Conservation (phyloP, 2,329 filamentous ascomycete species). For the Fusarium cicatricum region DNA sequence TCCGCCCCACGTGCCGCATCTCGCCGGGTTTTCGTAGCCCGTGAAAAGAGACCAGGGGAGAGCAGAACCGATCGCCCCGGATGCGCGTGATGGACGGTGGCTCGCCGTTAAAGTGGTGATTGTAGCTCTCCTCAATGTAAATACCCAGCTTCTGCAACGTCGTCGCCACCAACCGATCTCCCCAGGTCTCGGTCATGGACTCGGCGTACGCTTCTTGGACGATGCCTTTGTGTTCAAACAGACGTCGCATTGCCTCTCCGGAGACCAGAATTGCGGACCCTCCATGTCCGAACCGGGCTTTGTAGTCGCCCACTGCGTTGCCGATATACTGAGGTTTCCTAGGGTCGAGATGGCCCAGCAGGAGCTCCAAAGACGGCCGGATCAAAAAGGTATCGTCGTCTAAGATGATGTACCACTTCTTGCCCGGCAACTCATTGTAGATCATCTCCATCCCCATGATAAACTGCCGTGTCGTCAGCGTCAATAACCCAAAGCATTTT, state of each 20-base stretch:
- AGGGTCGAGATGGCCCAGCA: constrained; percentile 60
- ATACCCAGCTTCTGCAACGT: constrained; percentile 62
- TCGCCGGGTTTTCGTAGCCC: constrained; percentile 54
- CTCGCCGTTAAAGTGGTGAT: constrained; percentile 65
- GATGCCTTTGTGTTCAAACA: constrained; percentile 54
- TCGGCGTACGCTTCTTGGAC: constrained; percentile 56
- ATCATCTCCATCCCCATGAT: constrained; percentile 63
- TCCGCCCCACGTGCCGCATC: constrained; percentile 56
- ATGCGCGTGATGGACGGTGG: constrained; percentile 58
- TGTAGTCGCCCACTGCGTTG: constrained; percentile 65
- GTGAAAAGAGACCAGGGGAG: constrained; percentile 64
- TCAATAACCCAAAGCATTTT: neutral
- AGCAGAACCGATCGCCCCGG: constrained; percentile 59
- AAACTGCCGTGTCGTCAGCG: constrained; percentile 50
- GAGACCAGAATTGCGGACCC: constrained; percentile 64
- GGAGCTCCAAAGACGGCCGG: constrained; percentile 55
- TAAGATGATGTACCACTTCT: constrained; percentile 67
- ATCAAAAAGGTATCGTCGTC: constrained; percentile 67
- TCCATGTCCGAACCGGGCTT: constrained; percentile 63
- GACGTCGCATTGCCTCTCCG: constrained; percentile 55
- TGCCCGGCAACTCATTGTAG: constrained; percentile 58
- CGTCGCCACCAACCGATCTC: constrained; percentile 62
- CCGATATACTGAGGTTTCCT: constrained; percentile 60
- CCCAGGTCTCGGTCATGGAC: constrained; percentile 61
- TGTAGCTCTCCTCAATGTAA: constrained; percentile 63